Conservation (phyloP, 306 rosid species). For the Glycine tomentella region DNA sequence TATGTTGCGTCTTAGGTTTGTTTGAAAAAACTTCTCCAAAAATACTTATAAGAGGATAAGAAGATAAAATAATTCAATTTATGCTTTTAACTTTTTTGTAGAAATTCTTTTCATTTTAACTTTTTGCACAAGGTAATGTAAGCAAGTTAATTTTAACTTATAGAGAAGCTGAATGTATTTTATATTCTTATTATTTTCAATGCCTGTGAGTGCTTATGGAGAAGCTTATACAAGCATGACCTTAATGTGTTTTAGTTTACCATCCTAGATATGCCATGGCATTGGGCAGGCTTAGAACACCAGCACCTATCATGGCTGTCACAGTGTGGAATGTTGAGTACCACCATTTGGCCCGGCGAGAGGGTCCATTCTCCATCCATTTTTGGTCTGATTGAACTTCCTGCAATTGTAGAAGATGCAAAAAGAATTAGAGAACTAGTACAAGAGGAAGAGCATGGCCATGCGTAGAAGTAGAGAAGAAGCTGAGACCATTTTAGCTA, state of each 20-base stretch:
- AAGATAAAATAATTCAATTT: no score
- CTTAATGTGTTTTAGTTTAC: constrained; percentile 45
- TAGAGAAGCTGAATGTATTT: neutral
- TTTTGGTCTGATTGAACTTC: constrained; percentile 55
- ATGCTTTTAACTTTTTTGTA: no score
- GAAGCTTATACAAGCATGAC: neutral
- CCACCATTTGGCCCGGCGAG: constrained; percentile 91
- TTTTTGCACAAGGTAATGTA: neutral
- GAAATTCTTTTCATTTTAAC: no score
- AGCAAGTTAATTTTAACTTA: neutral
- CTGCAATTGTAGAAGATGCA: constrained; percentile 44
- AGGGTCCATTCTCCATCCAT: constrained; percentile 63
- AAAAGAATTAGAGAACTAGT: constrained; percentile 10
- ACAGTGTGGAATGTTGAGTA: constrained; percentile 92
- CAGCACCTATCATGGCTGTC: constrained; percentile 96
- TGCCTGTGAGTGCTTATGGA: neutral
- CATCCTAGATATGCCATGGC: constrained; percentile 98
- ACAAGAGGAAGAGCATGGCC: neutral
- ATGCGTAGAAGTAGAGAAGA: constrained; percentile 43
- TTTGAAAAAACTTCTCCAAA: neutral
- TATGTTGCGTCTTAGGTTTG: neutral
- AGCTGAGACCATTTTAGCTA: constrained; percentile 61
- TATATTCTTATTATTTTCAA: neutral
- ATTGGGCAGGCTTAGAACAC: constrained; percentile 89
- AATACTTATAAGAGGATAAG: neutral